Conservation (phyloP, 2,329 filamentous ascomycete species). For the Ceratocystis papillata region DNA sequence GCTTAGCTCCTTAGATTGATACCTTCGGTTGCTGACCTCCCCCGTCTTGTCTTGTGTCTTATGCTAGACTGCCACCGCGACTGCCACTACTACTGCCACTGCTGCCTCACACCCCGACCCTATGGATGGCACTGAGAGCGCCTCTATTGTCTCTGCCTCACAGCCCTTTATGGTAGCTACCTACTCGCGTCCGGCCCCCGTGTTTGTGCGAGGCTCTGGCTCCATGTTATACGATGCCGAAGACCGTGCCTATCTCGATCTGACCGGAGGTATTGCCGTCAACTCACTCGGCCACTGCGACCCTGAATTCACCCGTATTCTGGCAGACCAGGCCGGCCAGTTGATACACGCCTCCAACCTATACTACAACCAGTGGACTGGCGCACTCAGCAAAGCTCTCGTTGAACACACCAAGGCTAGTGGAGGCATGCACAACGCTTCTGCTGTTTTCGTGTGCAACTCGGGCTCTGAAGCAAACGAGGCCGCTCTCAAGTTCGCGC, state of each 20-base stretch:
- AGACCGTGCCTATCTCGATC: conserved; percentile 80
- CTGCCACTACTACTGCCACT: background rate
- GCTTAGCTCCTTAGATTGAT: background rate
- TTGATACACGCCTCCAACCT: conserved; percentile 90
- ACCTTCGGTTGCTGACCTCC: background rate
- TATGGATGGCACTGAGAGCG: conserved; percentile 59
- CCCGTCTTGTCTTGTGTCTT: background rate
- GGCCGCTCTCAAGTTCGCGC: conserved; percentile 90
- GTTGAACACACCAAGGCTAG: conserved; percentile 69
- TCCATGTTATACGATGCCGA: conserved; percentile 86
- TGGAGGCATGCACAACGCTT: conserved; percentile 70
- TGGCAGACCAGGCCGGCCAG: conserved; percentile 68
- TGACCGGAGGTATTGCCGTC: conserved; percentile 92
- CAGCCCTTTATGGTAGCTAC: conserved; percentile 90
- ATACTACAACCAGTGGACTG: conserved; percentile 95
- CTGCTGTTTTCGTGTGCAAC: conserved; percentile 85
- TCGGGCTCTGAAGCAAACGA: conserved; percentile 96
- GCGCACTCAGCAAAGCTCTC: conserved; percentile 72
- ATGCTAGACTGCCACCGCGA: background rate
- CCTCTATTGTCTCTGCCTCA: conserved; percentile 61
- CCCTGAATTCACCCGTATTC: conserved; percentile 59
- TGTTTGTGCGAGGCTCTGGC: conserved; percentile 80
- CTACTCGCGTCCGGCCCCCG: conserved; percentile 78
- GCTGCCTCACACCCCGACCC: conserved; percentile 58
- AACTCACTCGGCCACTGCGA: conserved; percentile 89